A percentile compares a stretch with the other conserved stretches of the same genome.
Evolutionary conservation across 1,139 yeast genomes (phyloP).

Genomic region (Sugiyamaella pinicola): DNA sequence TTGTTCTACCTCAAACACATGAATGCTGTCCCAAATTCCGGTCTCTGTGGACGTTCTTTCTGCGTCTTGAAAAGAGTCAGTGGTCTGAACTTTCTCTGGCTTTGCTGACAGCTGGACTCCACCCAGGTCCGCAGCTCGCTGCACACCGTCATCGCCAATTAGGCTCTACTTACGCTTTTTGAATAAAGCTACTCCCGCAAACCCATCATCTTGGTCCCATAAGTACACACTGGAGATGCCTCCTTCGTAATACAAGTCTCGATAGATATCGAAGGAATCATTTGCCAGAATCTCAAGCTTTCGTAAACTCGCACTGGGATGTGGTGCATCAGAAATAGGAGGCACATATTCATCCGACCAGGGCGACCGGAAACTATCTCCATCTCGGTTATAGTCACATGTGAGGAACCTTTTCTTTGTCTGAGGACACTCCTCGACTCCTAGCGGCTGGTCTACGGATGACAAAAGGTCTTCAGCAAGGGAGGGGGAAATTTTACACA

Average conservation of each 20-base stretch:
- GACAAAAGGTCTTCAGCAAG: slow-evolving; percentile 85
- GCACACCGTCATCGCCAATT: neutral
- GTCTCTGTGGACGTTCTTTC: slow-evolving; percentile 33
- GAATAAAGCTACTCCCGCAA: slow-evolving; percentile 90
- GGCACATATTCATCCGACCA: slow-evolving; percentile 86
- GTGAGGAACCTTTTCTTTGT: slow-evolving; percentile 72
- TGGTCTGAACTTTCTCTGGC: no score
- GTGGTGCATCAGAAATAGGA: slow-evolving; percentile 62
- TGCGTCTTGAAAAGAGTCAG: slow-evolving; percentile 7
- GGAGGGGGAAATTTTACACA: slow-evolving; percentile 78
- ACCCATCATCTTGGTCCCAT: slow-evolving; percentile 74
- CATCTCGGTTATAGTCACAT: slow-evolving; percentile 95
- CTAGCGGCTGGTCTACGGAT: slow-evolving; percentile 84
- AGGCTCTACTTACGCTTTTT: slow-evolving; percentile 57
- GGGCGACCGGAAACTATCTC: slow-evolving; percentile 90
- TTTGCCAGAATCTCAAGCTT: slow-evolving; percentile 79
- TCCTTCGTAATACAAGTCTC: slow-evolving; percentile 94
- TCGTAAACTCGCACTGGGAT: slow-evolving; percentile 68
- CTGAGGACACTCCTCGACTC: slow-evolving; percentile 56
- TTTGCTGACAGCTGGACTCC: no score
- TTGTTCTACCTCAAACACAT: slow-evolving; percentile 78
- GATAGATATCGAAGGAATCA: slow-evolving; percentile 87
- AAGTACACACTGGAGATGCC: slow-evolving; percentile 87
- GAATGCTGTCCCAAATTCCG: slow-evolving; percentile 90
- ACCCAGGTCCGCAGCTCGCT: no score